Base-by-base conservation (phyloP, 176 grass and related monocot species). In the Bothriochloa decipiens region DNA sequence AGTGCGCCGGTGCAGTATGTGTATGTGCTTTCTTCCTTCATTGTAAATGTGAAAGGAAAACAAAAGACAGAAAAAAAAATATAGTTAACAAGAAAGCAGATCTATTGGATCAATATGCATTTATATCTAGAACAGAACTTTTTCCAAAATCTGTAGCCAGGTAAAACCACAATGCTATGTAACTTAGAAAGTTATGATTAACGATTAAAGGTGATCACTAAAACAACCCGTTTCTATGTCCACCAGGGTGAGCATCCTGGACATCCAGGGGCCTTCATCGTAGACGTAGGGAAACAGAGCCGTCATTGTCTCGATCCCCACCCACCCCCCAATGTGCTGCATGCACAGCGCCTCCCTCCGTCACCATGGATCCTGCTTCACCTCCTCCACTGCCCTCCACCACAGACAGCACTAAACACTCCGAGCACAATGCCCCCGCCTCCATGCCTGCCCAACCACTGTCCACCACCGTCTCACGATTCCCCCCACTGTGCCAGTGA, bases 71-170 rank as follows among this genome's bases (percentile, higher is more conserved):
- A 40, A 4, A 72, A 4, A 72, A 4, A 73, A 73, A 73, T 27
- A 47, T 72, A 72, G n/a, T 46, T 46, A 40, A 27, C 40, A 72
- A 27, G 40, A 15, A 72, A 72, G 2, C 41, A 72, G 40, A 45
- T 45, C 45, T 45, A 11, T 45, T 72, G 22, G 11, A 72, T 55
- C 22, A 45, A 26, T 45, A 47, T 16, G 15, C 41, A 46, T 73
- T 27, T 72, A 72, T 47, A 27, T 72, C 41, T 72, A 46, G 12
- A 72, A 27, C 2, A 72, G 2, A 70, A 42, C 29, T 20, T 42
- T 20, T 46, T 72, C 70, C n/a, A 46, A 72, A 43, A 72, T 72
- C 23, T 46, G 22, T 72, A 45, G 10, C n/a, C 58, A 62, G 58
- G n/a, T 62, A 62, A 62, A 63, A 27, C 60, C 60, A 63, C 25